These are phyloP conservation scores for Nothophaeocryptopus gaeumannii DNA, from an alignment of 2,329 filamentous ascomycete genomes.

Conservation along the genomic window DNA sequence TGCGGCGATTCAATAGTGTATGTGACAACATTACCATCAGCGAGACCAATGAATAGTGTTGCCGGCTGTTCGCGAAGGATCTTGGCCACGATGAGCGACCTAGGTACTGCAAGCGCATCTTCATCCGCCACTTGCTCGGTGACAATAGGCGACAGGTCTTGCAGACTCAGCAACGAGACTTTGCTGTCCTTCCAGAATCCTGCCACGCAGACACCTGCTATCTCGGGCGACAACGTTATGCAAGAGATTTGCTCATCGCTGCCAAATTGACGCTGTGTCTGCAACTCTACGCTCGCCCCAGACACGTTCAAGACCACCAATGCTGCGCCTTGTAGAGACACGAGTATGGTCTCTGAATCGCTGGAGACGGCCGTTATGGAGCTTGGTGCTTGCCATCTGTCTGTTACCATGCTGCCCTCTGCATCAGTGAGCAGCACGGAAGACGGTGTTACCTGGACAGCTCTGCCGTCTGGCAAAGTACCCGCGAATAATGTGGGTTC, in stretches of 20 bases:
- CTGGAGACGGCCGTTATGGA: slow-evolving; percentile 75
- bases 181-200: slow-evolving; percentile 85
- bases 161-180: slow-evolving; percentile 69
- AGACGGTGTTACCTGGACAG: slow-evolving; percentile 74
- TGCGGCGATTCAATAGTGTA: slow-evolving; percentile 66
- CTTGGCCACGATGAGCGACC: slow-evolving; percentile 76
- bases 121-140: slow-evolving; percentile 55
- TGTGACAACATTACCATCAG: slow-evolving; percentile 85
- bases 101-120: slow-evolving; percentile 74
- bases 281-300: slow-evolving; percentile 54
- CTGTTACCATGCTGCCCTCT: slow-evolving; percentile 52
- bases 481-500: slow-evolving; percentile 69
- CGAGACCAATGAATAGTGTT: slow-evolving; percentile 84
- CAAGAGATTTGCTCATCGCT: slow-evolving; percentile 78
- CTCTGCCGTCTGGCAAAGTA: slow-evolving; percentile 58
- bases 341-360: slow-evolving; percentile 65
- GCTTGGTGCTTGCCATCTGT: slow-evolving; percentile 56
- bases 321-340: slow-evolving; percentile 73
- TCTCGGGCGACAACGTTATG: slow-evolving; percentile 66
- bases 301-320: slow-evolving; percentile 67
- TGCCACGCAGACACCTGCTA: slow-evolving; percentile 68
- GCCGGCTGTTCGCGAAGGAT: slow-evolving; percentile 66
- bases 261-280: slow-evolving; percentile 60
- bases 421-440: slow-evolving; percentile 62
- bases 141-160: slow-evolving; percentile 63